These are phyloP conservation scores for Aspergillus nanangensis DNA, from an alignment of 495 filamentous ascomycete species.

Conservation along the genomic window DNA sequence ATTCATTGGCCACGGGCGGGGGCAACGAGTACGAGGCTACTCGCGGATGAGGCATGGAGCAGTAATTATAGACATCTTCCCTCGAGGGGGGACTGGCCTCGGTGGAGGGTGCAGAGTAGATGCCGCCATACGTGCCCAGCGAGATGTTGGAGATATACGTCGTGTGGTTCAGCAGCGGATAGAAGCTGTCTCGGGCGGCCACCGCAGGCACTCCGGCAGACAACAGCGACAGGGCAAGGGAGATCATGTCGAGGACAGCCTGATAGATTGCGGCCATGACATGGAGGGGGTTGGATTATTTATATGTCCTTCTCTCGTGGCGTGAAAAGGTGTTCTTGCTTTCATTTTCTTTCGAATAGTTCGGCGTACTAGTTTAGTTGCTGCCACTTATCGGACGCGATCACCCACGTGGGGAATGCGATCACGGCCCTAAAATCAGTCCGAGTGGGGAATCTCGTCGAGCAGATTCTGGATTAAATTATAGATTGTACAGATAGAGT, in stretches of 20 bases:
- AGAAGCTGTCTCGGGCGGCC: conserved; percentile 30
- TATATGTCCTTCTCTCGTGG: not conserved
- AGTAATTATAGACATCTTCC: conserved; percentile 37
- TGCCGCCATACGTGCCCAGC: conserved; percentile 37
- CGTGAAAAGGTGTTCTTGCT: no score
- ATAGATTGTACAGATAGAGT: no score
- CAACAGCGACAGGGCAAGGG: conserved; percentile 1
- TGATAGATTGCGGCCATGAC: conserved; percentile 5
- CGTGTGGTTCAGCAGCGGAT: conserved; percentile 35
- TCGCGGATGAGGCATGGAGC: conserved; percentile 43
- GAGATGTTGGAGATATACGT: conserved; percentile 35
- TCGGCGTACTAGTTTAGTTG: not conserved
- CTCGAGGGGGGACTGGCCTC: conserved; percentile 20
- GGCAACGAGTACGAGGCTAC: conserved; percentile 30
- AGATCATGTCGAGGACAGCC: conserved; percentile 6
- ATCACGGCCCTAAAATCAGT: no score
- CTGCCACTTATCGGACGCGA: not conserved
- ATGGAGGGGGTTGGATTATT: not conserved
- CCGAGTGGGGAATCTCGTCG: no score
- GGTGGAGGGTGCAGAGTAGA: conserved; percentile 29
- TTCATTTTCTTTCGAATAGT: no score
- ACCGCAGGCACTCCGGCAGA: not conserved
- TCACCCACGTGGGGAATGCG: not conserved
- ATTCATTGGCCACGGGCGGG: conserved; percentile 20
- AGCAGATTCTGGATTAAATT: no score